These are phyloP conservation scores for Phytophthora agathidicida DNA, from an alignment of 352 stramenopile genomes.

Conservation along the genomic window DNA sequence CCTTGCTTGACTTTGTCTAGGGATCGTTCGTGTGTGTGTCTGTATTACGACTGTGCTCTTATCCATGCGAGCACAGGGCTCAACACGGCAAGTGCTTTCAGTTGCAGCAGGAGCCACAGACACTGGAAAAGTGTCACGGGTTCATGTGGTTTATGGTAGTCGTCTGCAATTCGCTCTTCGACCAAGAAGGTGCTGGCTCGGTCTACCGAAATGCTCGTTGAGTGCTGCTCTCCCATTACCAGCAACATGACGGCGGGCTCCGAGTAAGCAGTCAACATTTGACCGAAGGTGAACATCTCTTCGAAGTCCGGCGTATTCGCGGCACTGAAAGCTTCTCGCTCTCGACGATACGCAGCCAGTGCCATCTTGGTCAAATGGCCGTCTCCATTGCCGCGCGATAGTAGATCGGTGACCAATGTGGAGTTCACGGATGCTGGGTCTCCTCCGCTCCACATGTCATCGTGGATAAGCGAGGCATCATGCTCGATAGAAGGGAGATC, in stretches of 20 bases:
- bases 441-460: conserved; percentile 53
- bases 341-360: conserved; percentile 45
- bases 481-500: conserved; percentile 64
- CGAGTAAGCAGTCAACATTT: no score
- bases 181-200: conserved; percentile 59
- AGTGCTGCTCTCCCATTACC: conserved; percentile 30
- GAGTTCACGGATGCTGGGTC: conserved; percentile 57
- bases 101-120: no score
- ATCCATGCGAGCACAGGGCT: no score
- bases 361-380: conserved; percentile 42
- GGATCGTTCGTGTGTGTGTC: no score
- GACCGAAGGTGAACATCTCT: no score
- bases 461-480: conserved; percentile 74
- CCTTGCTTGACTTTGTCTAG: no score
- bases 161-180: conserved; percentile 56
- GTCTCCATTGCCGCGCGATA: conserved; percentile 38
- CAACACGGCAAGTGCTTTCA: no score
- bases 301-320: no score
- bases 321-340: conserved; percentile 53
- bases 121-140: no score
- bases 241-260: conserved; percentile 30
- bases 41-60: no score
- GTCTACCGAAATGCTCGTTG: conserved; percentile 42
- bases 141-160: conserved; percentile 42
- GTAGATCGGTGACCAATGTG: conserved; percentile 46